phyloP scores from a whole-genome alignment of 768 basidiomycete genomes.

The Leccinum variicolor region DNA sequence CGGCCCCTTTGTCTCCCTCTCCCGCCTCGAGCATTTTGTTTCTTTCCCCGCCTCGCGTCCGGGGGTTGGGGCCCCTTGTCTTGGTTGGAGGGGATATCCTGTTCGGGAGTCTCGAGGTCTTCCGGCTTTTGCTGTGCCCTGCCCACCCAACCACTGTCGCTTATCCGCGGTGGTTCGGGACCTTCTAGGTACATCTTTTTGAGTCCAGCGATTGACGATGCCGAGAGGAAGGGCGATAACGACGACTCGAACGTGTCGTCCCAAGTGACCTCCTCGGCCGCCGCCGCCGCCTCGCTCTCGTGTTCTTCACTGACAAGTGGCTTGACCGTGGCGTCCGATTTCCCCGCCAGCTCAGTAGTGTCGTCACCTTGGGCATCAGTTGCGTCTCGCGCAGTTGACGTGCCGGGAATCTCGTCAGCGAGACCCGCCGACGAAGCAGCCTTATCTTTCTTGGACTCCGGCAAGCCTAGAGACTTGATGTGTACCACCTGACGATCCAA shows the following conservation, averaged over 20 bases:
- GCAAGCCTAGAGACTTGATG: conserved; percentile 74
- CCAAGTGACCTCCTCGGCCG: conserved; percentile 51
- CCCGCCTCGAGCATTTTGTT: conserved; percentile 39
- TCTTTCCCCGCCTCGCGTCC: conserved; percentile 36
- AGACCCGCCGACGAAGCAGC: conserved; percentile 24
- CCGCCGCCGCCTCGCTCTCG: background rate
- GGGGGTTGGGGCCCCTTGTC: conserved; percentile 20
- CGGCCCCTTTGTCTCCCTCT: conserved; percentile 45
- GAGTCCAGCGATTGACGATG: conserved; percentile 54
- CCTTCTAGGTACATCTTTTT: conserved; percentile 81
- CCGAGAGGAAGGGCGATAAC: conserved; percentile 63
- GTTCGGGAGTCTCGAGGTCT: conserved; percentile 19
- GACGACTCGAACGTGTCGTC: conserved; percentile 53
- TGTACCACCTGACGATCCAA: conserved; percentile 76
- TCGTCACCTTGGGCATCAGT: conserved; percentile 9
- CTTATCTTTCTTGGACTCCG: conserved; percentile 48
- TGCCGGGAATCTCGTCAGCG: conserved; percentile 15
- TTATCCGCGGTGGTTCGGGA: conserved; percentile 67
- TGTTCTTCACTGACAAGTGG: background rate
- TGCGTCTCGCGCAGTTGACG: conserved; percentile 7
- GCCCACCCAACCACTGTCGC: conserved; percentile 73
- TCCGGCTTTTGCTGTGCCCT: conserved; percentile 36
- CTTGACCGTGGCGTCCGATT: background rate
- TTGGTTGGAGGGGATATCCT: conserved; percentile 3
- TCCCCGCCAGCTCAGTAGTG: background rate